phyloP scores from a whole-genome alignment of 148 eudicot species.

The Arctostaphylos glauca region DNA sequence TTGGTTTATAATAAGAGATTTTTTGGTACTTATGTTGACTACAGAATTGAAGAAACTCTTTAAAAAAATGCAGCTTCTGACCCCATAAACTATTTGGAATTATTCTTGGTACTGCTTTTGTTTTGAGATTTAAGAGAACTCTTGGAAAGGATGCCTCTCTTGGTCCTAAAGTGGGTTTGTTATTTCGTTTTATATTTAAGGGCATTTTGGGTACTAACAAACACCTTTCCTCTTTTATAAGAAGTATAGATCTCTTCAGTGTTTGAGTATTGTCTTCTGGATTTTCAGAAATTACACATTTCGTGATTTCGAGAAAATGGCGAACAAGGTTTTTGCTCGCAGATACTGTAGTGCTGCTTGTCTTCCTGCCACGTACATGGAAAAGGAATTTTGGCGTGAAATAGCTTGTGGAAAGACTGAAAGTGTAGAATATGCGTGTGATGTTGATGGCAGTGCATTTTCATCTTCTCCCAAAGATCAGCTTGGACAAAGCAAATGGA shows the following conservation, averaged over 20 bases:
- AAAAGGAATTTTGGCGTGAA: constrained; percentile 99
- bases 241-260: constrained; percentile 2
- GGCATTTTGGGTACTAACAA: no score
- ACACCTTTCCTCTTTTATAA: no score
- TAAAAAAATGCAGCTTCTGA: no score
- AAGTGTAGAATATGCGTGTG: constrained; percentile 98
- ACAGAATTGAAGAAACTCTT: no score
- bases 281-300: constrained; percentile 85
- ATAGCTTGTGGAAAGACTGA: constrained; percentile 90
- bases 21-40: no score
- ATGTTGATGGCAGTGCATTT: constrained; percentile 99
- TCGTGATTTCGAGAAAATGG: constrained; percentile 97
- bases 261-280: constrained; percentile 23
- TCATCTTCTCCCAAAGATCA: constrained; percentile 84
- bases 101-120: no score
- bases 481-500: constrained; percentile 97
- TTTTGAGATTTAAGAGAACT: no score
- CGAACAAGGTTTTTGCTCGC: constrained; percentile 90
- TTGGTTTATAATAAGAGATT: no score
- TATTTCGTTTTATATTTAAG: no score
- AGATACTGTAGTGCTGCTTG: constrained; percentile 78
- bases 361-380: constrained; percentile 82
- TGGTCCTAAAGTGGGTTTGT: no score
- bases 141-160: no score
- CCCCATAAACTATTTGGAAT: no score